Evolutionary conservation across 495 filamentous ascomycete genomes (phyloP), one percentile per base, ranked within the genome.

Genomic region (Lasiosphaeria ovina): DNA sequence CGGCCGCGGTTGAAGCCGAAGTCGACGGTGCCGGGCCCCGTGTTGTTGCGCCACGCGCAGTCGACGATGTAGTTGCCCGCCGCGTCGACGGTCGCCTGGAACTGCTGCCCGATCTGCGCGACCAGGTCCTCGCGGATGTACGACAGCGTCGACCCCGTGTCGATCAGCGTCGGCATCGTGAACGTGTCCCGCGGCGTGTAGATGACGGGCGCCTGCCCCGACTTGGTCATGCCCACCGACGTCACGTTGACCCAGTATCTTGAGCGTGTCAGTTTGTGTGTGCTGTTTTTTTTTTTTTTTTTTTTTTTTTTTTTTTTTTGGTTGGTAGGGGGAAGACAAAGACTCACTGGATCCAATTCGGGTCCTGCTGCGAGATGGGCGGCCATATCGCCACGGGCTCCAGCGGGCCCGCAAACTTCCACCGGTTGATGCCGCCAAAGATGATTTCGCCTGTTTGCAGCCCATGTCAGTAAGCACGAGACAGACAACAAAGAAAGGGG

Each of bases 231-330:
- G 38, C 71, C 74, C 17, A 77, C 58, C 2, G 74, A 77, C 12
- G 76, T 78, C 31, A 77, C 49, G 60, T 79, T 79, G 17, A 79
- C 67, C 62, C 74, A 77, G 63, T 79, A 77, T 48, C 74, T 76
- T 44, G 36, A 14, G 17, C 24, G 9, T 55, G 16, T 52, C 38
- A 35, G 35, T 32, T 60, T 32, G 42, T 24, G 24, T 24, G 24
- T 24, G 59, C 33, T 9, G 32, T 34, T 40, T 7, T 6, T 36
- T 9, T 2, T 24, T 24, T 24, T 2, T 24, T 2, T 24, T 24
- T 24, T 2, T 24, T 7, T 6, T 36, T 9, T 34, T 40, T 7
- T 6, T 36, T 9, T 2, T 24, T 24, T 24, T 2, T 24, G 24
- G 24, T 14, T 7, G 40, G 24, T 8, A 40, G 52, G 38, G 38